A percentile compares a stretch with the other conserved stretches of the same genome.
These are phyloP conservation scores for Panicum virgatum DNA, from an alignment of 202 grass and related monocot genomes.

Conservation along the genomic window DNA sequence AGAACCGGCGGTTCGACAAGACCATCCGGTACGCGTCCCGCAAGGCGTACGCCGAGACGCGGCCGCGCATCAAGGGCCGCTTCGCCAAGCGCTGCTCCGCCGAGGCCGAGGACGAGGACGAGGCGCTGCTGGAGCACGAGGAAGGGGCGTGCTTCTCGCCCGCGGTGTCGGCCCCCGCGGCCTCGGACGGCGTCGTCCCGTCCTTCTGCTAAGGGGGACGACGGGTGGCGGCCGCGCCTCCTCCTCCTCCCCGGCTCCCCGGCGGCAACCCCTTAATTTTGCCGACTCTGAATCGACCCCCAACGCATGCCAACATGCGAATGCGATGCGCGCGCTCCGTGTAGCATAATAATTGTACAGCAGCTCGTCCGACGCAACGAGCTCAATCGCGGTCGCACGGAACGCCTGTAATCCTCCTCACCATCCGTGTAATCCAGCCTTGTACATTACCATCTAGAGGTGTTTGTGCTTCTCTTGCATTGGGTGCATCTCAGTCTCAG, in stretches of 20 bases:
- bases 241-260: background rate
- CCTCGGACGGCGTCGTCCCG: constrained; percentile 62
- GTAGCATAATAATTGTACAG: constrained; percentile 48
- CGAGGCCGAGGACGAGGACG: constrained; percentile 28
- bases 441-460: constrained; percentile 27
- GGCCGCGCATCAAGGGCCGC: constrained; percentile 78
- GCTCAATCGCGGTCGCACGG: background rate
- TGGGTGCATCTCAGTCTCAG: background rate
- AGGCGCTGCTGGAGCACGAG: constrained; percentile 29
- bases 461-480: background rate
- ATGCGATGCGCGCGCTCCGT: constrained; percentile 21
- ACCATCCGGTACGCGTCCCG: constrained; percentile 85
- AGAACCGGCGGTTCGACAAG: constrained; percentile 78
- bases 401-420: background rate
- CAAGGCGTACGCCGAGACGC: constrained; percentile 87
- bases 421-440: background rate
- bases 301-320: background rate
- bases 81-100: constrained; percentile 60
- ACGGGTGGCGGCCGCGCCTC: background rate
- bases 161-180: constrained; percentile 34
- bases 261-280: background rate
- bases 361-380: constrained; percentile 23
- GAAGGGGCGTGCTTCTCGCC: constrained; percentile 42
- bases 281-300: background rate
- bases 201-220: constrained; percentile 43